Evolutionary conservation across 2,329 filamentous ascomycete species (phyloP), one percentile per base, ranked within the genome.

Genomic region (Arthrinium phaeospermum): DNA sequence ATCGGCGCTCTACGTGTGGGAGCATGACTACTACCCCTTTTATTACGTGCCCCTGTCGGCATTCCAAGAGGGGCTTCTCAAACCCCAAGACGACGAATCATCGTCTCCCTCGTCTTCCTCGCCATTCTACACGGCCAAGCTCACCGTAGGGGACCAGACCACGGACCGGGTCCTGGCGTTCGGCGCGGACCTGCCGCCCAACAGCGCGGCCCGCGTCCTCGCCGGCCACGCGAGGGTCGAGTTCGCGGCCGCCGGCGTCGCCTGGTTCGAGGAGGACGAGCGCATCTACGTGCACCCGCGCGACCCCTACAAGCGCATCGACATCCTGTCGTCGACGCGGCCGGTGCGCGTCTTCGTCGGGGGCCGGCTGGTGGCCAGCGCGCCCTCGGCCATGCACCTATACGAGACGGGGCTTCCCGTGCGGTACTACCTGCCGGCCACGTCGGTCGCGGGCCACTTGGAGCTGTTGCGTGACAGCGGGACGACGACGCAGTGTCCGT

Each of bases 251-350:
- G 24, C 75, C 19, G 78, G 68, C 69, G 80, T 81, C 64, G 76
- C 77, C 1, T 83, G 83, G 74, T 87, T 85, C 74, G 90, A 91
- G 76, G 91, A 92, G 80, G 89, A 91, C 69, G 82, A 83, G 0
- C 87, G 85, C 1, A 87, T 92, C 71, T 86, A 86, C 75, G 85
- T 89, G 4, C 91, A 93, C 72, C 91, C 91, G 0, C 92, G 92
- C 74, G 91, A 93, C 71, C 91, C 91, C 0, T 92, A 88, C 81
- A 91, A 91, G 75, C 86, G 91, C 16, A 83, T 93, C 73, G 91
- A 92, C 71, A 86, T 90, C 37, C 79, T 93, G 6, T 82, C 83
- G 1, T 91, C 90, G 0, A 82, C 84, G 1, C 87, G 91, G 0
- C 80, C 80, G 0, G 79, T 93, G 46, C 83, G 86, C 14, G 83